phyloP scores from a whole-genome alignment of 2,329 filamentous ascomycete genomes.

The Cryphonectria carpinicola region DNA sequence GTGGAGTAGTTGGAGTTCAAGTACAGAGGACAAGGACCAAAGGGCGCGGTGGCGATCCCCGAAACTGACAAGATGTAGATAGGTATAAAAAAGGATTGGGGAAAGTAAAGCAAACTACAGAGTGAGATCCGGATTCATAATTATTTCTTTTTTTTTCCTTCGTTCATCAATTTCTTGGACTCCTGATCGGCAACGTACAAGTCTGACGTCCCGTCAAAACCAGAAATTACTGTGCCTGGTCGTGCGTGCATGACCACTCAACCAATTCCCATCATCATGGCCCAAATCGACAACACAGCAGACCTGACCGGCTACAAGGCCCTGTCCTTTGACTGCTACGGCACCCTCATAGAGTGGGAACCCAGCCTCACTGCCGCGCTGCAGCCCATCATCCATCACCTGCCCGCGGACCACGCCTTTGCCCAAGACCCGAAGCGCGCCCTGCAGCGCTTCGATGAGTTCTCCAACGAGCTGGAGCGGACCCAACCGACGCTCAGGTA shows the following conservation, averaged over 20 bases:
- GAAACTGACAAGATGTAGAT: background rate
- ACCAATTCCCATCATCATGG: slow-evolving; percentile 12
- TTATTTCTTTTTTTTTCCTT: background rate
- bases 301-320: slow-evolving; percentile 38
- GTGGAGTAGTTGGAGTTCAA: slow-evolving; percentile 12
- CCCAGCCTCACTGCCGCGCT: slow-evolving; percentile 63
- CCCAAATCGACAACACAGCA: slow-evolving; percentile 15
- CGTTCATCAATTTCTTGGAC: background rate
- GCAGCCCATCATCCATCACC: slow-evolving; percentile 49
- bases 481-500: slow-evolving; percentile 63
- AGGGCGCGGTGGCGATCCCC: background rate
- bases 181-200: background rate
- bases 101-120: background rate
- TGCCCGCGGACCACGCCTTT: slow-evolving; percentile 44
- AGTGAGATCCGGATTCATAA: background rate
- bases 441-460: slow-evolving; percentile 47
- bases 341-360: slow-evolving; percentile 81
- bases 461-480: slow-evolving; percentile 54
- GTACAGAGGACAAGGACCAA: background rate
- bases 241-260: background rate
- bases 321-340: slow-evolving; percentile 79
- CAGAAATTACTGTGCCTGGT: too few species aligned
- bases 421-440: slow-evolving; percentile 46
- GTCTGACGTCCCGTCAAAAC: background rate
- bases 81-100: background rate